Evolutionary conservation across 2,329 filamentous ascomycete genomes (phyloP).

Genomic region (Alternaria gansuensis): DNA sequence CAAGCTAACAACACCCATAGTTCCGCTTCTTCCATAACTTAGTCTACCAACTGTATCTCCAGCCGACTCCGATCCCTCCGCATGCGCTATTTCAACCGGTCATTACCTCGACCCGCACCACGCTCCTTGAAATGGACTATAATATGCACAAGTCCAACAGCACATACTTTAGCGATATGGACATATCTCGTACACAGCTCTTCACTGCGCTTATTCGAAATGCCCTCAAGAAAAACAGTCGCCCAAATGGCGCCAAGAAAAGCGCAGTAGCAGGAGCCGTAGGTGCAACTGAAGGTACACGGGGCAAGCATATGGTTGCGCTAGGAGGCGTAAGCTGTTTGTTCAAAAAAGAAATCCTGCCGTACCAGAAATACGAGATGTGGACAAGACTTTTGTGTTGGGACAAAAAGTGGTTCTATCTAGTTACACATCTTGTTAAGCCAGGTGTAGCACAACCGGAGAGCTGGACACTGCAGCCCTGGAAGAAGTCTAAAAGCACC

Average conservation of each 20-base stretch:
- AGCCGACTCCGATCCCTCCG: constrained; percentile 57
- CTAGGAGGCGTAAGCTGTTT: constrained; percentile 59
- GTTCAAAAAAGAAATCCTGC: constrained; percentile 59
- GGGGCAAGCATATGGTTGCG: constrained; percentile 52
- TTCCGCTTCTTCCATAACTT: constrained; percentile 58
- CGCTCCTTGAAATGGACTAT: constrained; percentile 83
- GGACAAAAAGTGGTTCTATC: constrained; percentile 63
- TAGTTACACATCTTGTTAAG: constrained; percentile 59
- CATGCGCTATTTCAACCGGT: constrained; percentile 77
- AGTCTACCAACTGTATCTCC: constrained; percentile 59
- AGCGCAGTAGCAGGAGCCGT: constrained; percentile 27
- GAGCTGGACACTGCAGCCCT: constrained; percentile 58
- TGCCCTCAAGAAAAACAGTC: constrained; percentile 52
- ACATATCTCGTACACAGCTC: constrained; percentile 82
- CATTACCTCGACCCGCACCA: constrained; percentile 71
- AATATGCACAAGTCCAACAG: constrained; percentile 84
- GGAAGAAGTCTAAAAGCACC: constrained; percentile 47
- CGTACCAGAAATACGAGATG: constrained; percentile 58
- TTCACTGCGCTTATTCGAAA: constrained; percentile 65
- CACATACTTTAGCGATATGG: constrained; percentile 88
- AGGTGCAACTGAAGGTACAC: constrained; percentile 31
- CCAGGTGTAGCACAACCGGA: constrained; percentile 55
- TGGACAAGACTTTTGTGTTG: constrained; percentile 59
- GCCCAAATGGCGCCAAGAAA: constrained; percentile 35
- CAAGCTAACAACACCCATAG: constrained; percentile 38